phyloP scores from a whole-genome alignment of 768 basidiomycete genomes.

The Mycena crocata region DNA sequence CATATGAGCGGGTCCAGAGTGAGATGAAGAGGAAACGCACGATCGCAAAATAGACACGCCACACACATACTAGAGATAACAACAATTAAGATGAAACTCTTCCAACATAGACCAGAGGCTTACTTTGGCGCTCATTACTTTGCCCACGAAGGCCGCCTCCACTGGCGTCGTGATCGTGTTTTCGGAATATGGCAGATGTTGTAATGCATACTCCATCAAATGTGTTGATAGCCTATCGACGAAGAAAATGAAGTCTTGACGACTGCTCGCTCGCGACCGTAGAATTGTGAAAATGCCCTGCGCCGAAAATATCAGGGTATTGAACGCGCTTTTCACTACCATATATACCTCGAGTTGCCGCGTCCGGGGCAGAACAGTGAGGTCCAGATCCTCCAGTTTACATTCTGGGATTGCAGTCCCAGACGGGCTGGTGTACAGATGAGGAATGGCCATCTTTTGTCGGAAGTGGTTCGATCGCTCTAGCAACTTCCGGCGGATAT shows the following conservation, averaged over 20 bases:
- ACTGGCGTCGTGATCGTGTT: conserved; percentile 78
- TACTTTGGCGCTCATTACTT: conserved; percentile 72
- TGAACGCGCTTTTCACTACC: background rate
- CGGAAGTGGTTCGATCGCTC: conserved; percentile 83
- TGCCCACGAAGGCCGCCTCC: conserved; percentile 66
- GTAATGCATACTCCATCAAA: conserved; percentile 86
- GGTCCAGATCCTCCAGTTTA: conserved; percentile 58
- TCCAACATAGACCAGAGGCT: conserved; percentile 7
- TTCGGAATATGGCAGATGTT: conserved; percentile 77
- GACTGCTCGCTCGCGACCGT: conserved; percentile 73
- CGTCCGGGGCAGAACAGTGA: conserved; percentile 80
- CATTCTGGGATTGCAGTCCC: conserved; percentile 53
- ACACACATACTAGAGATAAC: conserved; percentile 72
- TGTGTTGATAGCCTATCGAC: conserved; percentile 87
- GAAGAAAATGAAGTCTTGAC: conserved; percentile 95
- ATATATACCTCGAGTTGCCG: conserved; percentile 77
- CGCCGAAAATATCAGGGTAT: background rate
- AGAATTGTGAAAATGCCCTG: conserved; percentile 93
- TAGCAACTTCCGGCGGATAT: conserved; percentile 85
- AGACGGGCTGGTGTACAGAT: conserved; percentile 49
- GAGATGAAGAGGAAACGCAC: conserved; percentile 54
- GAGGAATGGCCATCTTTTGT: conserved; percentile 73
- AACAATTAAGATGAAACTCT: conserved; percentile 1
- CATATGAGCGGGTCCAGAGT: conserved; percentile 7
- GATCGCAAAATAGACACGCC: conserved; percentile 93